Percentiles rank a stretch among this genome's conserved stretches.
phyloP scores from a whole-genome alignment of 2,329 filamentous ascomycete genomes.

The Epichloe hybrida region DNA sequence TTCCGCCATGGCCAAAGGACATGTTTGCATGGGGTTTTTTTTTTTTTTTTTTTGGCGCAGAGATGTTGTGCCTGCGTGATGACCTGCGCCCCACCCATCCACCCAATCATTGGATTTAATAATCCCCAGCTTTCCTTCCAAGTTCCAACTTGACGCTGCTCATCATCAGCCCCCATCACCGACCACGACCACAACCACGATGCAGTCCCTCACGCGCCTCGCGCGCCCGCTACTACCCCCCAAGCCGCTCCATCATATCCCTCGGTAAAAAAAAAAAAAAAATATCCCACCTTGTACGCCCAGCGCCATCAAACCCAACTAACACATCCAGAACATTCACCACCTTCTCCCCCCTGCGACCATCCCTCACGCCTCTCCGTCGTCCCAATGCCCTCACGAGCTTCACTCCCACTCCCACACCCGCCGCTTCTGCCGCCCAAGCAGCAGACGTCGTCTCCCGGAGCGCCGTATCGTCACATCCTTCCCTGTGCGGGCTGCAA shows the following conservation, averaged over 20 bases:
- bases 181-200: not conserved
- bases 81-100: too few relatives aligned
- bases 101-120: not conserved
- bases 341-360: conserved; percentile 35
- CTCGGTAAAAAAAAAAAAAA: conserved; percentile 14
- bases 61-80: too few relatives aligned
- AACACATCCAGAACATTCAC: conserved; percentile 28
- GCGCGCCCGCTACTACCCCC: conserved; percentile 15
- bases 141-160: too few relatives aligned
- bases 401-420: conserved; percentile 20
- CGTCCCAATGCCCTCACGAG: conserved; percentile 16
- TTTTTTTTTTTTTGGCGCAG: too few relatives aligned
- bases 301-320: not conserved
- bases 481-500: conserved; percentile 36
- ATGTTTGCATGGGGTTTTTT: too few relatives aligned
- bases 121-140: not conserved
- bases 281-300: not conserved
- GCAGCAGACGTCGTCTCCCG: conserved; percentile 31
- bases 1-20: too few relatives aligned
- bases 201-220: conserved; percentile 18
- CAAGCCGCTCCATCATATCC: conserved; percentile 12
- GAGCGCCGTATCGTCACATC: conserved; percentile 35
- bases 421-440: conserved; percentile 9
- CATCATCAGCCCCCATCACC: not conserved
- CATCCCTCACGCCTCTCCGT: conserved; percentile 26